phyloP scores from a whole-genome alignment of 2,329 filamentous ascomycete genomes.

The Raffaelea deltoideospora region DNA sequence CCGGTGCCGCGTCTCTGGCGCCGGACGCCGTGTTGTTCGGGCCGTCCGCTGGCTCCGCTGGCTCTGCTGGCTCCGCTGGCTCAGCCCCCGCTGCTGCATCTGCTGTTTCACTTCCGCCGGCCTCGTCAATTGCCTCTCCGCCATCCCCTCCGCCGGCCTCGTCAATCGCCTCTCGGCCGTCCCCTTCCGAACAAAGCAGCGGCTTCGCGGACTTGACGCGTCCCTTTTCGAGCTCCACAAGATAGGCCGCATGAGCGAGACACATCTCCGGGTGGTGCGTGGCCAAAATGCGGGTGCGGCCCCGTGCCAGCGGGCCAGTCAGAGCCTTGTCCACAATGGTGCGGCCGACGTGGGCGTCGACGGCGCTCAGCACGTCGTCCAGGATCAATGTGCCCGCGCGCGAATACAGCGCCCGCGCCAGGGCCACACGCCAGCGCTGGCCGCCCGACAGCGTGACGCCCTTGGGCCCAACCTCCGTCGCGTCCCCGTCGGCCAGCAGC shows the following conservation, averaged over 20 bases:
- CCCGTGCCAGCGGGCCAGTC: conserved; percentile 30
- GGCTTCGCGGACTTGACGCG: too few relatives aligned
- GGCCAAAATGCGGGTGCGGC: conserved; percentile 48
- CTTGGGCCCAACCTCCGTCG: conserved; percentile 26
- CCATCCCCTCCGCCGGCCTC: not conserved
- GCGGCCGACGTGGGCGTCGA: conserved; percentile 25
- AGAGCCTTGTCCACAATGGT: conserved; percentile 36
- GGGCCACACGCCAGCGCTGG: conserved; percentile 28
- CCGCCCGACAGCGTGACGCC: conserved; percentile 29
- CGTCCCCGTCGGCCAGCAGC: conserved; percentile 25
- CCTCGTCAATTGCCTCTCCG: conserved; percentile 2
- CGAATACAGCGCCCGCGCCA: conserved; percentile 30
- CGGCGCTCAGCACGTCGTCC: conserved; percentile 36
- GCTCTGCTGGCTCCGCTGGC: not conserved
- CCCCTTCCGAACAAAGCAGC: too few relatives aligned
- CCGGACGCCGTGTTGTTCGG: conserved; percentile 3
- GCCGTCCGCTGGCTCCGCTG: not conserved
- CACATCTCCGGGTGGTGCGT: conserved; percentile 31
- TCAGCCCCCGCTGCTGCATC: not conserved
- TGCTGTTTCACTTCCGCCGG: not conserved
- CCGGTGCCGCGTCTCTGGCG: too few relatives aligned
- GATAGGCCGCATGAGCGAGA: conserved; percentile 14
- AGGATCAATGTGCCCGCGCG: conserved; percentile 26
- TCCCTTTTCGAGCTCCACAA: conserved; percentile 16
- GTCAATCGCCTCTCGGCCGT: conserved; percentile 10